These are phyloP conservation scores for Penicillium herquei DNA, from an alignment of 495 filamentous ascomycete species.

Conservation along the genomic window DNA sequence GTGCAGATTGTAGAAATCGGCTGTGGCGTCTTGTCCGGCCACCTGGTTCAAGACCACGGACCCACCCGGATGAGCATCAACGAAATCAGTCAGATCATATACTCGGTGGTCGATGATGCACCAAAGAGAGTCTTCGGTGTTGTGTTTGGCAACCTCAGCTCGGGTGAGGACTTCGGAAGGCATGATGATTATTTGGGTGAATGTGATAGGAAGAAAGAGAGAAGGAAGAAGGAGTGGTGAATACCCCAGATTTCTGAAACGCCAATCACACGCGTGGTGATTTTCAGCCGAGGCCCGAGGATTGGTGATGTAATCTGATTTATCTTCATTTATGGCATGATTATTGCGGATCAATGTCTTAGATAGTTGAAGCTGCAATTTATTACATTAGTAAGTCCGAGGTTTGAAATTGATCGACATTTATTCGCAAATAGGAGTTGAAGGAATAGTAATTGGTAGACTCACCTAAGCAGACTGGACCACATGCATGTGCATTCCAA, in stretches of 20 bases:
- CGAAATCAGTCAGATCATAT: slow-evolving; percentile 58
- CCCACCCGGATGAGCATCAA: slow-evolving; percentile 61
- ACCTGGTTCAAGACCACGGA: slow-evolving; percentile 52
- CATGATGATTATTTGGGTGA: slow-evolving; percentile 16
- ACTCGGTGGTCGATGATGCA: slow-evolving; percentile 59
- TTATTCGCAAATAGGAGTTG: neutral
- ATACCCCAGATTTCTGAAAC: slow-evolving; percentile 14
- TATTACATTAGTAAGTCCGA: neutral
- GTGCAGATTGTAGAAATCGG: slow-evolving; percentile 57
- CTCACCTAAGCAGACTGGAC: neutral
- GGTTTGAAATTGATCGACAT: neutral
- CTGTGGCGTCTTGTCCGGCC: slow-evolving; percentile 57
- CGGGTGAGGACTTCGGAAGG: slow-evolving; percentile 36
- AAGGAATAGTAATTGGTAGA: neutral
- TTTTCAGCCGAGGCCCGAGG: slow-evolving; percentile 12
- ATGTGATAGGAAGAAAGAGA: neutral
- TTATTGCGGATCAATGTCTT: neutral
- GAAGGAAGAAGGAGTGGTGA: neutral
- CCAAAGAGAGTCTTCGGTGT: slow-evolving; percentile 54
- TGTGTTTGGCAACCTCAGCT: slow-evolving; percentile 53
- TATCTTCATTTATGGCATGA: neutral
- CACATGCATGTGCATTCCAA: neutral
- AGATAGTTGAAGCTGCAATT: neutral
- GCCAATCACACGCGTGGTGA: slow-evolving; percentile 16
- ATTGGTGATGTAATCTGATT: neutral